phyloP scores from a whole-genome alignment of 2,329 filamentous ascomycete genomes.

The Colletotrichum somersetense region DNA sequence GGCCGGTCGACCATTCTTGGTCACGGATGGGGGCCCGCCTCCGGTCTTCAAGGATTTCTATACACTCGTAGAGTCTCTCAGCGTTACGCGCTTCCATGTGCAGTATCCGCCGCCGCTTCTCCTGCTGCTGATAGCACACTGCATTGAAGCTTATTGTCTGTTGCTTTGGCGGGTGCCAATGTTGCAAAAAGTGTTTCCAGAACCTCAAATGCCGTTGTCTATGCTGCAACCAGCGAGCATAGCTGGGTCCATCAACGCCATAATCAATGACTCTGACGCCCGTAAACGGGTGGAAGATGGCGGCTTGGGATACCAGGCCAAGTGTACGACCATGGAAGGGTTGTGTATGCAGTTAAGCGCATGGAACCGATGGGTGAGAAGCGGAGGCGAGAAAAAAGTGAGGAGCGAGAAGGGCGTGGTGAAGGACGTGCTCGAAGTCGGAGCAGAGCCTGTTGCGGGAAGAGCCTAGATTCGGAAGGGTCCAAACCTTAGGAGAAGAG shows the following conservation, averaged over 20 bases:
- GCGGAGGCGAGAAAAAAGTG: conserved; percentile 19
- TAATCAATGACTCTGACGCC: conserved; percentile 55
- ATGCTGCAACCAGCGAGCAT: conserved; percentile 58
- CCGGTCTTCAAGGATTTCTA: conserved; percentile 57
- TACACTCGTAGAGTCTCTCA: conserved; percentile 48
- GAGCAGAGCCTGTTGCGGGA: conserved; percentile 35
- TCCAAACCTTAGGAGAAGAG: neutral
- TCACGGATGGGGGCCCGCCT: conserved; percentile 64
- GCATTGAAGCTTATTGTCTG: conserved; percentile 53
- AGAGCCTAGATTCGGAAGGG: conserved; percentile 17
- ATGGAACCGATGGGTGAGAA: conserved; percentile 52
- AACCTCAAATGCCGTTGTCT: conserved; percentile 52
- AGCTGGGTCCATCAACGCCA: conserved; percentile 51
- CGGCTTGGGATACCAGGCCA: conserved; percentile 56
- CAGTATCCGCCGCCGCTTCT: conserved; percentile 51
- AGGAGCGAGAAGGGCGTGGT: conserved; percentile 29
- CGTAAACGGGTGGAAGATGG: conserved; percentile 54
- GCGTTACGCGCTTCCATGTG: conserved; percentile 50
- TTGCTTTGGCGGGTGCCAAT: conserved; percentile 46
- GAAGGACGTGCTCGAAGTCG: conserved; percentile 35
- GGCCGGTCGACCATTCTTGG: conserved; percentile 61
- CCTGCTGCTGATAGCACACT: conserved; percentile 54
- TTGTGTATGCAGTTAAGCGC: conserved; percentile 55
- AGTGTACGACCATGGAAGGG: conserved; percentile 56
- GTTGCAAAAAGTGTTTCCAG: conserved; percentile 46